These are phyloP conservation scores for Russula compacta DNA, from an alignment of 768 basidiomycete genomes.

Conservation along the genomic window DNA sequence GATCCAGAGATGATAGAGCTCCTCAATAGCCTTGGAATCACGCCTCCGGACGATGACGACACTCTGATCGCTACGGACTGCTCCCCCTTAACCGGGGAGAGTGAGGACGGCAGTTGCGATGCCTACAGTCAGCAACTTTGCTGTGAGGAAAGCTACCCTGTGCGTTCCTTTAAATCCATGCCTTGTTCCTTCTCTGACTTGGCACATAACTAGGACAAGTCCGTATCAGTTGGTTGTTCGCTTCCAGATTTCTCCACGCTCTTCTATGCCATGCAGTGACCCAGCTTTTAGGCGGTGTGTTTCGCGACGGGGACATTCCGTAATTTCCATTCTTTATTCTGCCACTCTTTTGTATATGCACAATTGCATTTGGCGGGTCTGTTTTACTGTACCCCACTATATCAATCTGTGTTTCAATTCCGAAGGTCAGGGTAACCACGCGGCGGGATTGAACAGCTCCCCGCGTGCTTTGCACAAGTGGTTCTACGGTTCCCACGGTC, in stretches of 20 bases:
- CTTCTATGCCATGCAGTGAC: background rate
- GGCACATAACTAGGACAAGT: background rate
- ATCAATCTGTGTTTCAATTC: background rate
- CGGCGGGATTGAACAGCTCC: background rate
- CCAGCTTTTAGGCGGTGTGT: background rate
- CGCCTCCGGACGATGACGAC: too few species aligned
- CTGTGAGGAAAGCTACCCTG: background rate
- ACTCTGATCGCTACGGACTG: background rate
- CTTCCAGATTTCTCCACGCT: background rate
- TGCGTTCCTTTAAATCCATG: background rate
- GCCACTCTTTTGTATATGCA: constrained; percentile 6
- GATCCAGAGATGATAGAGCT: background rate
- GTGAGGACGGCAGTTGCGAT: background rate
- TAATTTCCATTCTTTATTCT: constrained; percentile 11
- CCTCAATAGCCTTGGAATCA: background rate
- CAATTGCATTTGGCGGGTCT: background rate
- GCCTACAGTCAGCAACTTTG: background rate
- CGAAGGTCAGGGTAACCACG: too few species aligned
- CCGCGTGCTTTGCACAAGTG: too few species aligned
- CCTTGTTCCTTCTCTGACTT: background rate
- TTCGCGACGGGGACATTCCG: background rate
- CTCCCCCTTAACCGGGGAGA: background rate
- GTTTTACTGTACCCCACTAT: background rate
- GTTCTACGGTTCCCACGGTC: too few species aligned
- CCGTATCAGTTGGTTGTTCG: background rate